Conservation (phyloP, 1,284 basidiomycete species). For the Rhodotorula sp. region DNA sequence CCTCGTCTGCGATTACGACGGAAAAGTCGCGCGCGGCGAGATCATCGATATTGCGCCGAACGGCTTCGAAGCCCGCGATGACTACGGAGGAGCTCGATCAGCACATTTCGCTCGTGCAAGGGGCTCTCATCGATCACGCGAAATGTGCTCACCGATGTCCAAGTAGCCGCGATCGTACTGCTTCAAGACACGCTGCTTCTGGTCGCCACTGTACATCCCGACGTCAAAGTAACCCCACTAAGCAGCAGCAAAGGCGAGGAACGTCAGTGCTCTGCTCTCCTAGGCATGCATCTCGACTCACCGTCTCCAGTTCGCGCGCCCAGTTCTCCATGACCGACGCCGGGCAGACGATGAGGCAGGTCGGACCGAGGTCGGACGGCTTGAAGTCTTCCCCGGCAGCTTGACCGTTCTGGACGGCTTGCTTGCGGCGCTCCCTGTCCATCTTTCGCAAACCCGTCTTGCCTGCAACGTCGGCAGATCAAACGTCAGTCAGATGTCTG, state of each 20-base stretch:
- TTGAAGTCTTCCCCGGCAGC: slow-evolving; percentile 69
- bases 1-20: slow-evolving; percentile 75
- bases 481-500: not conserved
- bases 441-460: slow-evolving; percentile 61
- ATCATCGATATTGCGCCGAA: slow-evolving; percentile 63
- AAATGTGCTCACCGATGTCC: slow-evolving; percentile 18
- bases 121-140: slow-evolving; percentile 39
- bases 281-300: slow-evolving; percentile 74
- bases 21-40: slow-evolving; percentile 58
- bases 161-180: slow-evolving; percentile 64
- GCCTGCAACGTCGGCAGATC: slow-evolving; percentile 38
- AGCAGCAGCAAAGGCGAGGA: slow-evolving; percentile 68
- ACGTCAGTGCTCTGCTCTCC: slow-evolving; percentile 31
- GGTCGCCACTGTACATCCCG: slow-evolving; percentile 91
- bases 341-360: slow-evolving; percentile 90
- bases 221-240: slow-evolving; percentile 85
- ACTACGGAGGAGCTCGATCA: slow-evolving; percentile 53
- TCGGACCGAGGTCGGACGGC: slow-evolving; percentile 63
- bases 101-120: slow-evolving; percentile 34
- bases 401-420: slow-evolving; percentile 54
- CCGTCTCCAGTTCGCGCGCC: slow-evolving; percentile 90
- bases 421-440: slow-evolving; percentile 73
- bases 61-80: slow-evolving; percentile 67
- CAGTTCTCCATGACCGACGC: slow-evolving; percentile 97
- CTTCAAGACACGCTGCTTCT: slow-evolving; percentile 89